Evolutionary conservation across 148 eudicot species (phyloP).

Genomic region (Silene conica): DNA sequence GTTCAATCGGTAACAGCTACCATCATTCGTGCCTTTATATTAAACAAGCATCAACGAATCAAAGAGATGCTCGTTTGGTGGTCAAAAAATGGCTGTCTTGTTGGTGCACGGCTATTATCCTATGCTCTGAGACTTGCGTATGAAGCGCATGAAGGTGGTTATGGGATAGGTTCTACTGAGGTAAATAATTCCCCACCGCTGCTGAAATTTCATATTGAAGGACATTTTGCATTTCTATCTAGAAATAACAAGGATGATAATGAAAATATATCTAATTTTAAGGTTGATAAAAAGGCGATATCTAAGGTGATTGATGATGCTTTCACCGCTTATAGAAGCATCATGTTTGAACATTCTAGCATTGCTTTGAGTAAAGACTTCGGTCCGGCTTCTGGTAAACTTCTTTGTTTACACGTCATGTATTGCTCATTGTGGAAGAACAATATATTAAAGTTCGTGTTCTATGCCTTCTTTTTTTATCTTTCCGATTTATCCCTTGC

Average conservation of each 20-base stretch:
- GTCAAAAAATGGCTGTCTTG: slow-evolving; percentile 26
- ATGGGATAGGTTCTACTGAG: not conserved
- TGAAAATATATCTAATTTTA: slow-evolving; percentile 2
- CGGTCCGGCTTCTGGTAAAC: slow-evolving; percentile 19
- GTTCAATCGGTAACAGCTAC: slow-evolving; percentile 33
- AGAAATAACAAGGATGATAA: not conserved
- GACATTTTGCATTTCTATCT: slow-evolving; percentile 22
- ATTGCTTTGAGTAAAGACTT: slow-evolving; percentile 11
- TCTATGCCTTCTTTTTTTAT: slow-evolving; percentile 23
- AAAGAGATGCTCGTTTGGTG: slow-evolving; percentile 30
- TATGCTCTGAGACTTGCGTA: slow-evolving; percentile 38
- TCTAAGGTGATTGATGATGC: slow-evolving; percentile 27
- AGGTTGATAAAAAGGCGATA: slow-evolving; percentile 22
- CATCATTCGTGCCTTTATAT: slow-evolving; percentile 27
- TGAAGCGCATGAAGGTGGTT: slow-evolving; percentile 28
- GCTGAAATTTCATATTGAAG: slow-evolving; percentile 31
- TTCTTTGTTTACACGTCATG: slow-evolving; percentile 23
- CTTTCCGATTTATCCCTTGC: slow-evolving; percentile 33
- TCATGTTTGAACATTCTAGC: slow-evolving; percentile 20
- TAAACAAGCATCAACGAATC: slow-evolving; percentile 28
- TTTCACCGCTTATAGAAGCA: slow-evolving; percentile 28
- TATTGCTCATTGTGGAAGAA: slow-evolving; percentile 31
- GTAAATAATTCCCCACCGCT: slow-evolving; percentile 24
- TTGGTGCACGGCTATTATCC: slow-evolving; percentile 30
- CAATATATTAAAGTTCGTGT: slow-evolving; percentile 17